Conservation (phyloP, 2,329 filamentous ascomycete species). For the Myriangium duriaei region DNA sequence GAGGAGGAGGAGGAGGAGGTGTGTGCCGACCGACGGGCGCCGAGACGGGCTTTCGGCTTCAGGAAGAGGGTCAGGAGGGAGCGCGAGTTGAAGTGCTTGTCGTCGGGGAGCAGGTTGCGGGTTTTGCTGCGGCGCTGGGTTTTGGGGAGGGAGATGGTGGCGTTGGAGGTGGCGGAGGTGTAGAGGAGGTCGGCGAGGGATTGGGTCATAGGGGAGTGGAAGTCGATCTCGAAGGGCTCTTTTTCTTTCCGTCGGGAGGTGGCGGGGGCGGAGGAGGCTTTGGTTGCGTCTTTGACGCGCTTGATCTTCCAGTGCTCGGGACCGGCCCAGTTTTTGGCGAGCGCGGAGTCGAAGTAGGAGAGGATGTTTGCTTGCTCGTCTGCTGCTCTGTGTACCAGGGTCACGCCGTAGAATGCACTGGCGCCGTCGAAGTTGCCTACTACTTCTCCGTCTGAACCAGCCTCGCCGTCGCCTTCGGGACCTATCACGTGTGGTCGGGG, state of each 20-base stretch:
- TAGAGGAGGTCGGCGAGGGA: conserved; percentile 64
- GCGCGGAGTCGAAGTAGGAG: conserved; percentile 92
- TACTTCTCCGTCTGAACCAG: conserved; percentile 33
- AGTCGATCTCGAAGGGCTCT: conserved; percentile 91
- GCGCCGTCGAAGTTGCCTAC: conserved; percentile 51
- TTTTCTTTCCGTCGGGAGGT: conserved; percentile 75
- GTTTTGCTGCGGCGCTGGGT: conserved; percentile 93
- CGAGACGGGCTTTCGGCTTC: conserved; percentile 81
- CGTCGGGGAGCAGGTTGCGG: conserved; percentile 84
- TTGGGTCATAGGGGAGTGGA: conserved; percentile 60
- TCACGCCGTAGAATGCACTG: conserved; percentile 54
- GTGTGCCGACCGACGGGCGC: conserved; percentile 47
- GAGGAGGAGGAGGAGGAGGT: conserved; percentile 29
- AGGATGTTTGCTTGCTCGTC: conserved; percentile 85
- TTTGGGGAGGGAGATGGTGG: conserved; percentile 74
- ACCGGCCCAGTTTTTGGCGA: conserved; percentile 95
- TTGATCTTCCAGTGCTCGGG: conserved; percentile 98
- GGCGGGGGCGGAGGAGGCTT: conserved; percentile 42
- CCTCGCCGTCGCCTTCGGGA: conserved; percentile 38
- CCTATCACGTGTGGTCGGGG: conserved; percentile 62
- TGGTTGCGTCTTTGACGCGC: conserved; percentile 66
- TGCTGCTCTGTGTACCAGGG: conserved; percentile 53
- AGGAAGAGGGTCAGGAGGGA: conserved; percentile 82
- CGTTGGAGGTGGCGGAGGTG: conserved; percentile 67
- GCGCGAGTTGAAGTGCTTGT: conserved; percentile 95